Evolutionary conservation across 805 yeast genomes (phyloP), one percentile per base, ranked within the genome.

Genomic region (Wickerhamomyces bisporus): DNA sequence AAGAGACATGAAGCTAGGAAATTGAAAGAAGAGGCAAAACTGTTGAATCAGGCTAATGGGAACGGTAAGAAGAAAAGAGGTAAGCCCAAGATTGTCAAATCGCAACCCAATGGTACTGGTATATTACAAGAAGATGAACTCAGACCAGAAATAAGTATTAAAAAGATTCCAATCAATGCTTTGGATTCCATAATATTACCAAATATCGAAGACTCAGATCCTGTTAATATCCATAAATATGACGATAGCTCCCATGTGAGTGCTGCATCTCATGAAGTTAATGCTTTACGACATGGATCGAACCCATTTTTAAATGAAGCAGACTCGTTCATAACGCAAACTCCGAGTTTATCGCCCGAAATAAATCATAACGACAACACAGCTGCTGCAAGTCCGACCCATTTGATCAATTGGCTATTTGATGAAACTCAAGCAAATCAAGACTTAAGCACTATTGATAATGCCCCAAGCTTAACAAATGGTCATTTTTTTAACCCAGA

Each of bases 1-100:
- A 53, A 62, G 61, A 39, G 79, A 45, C 65, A 75, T 52, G 66
- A 64, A 33, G 48, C 46, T n/a, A 43, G 59, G 23, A 47, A 49
- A 33, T 33, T 51, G 26, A 58, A 53, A 35, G 55, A 49, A 23
- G 54, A 55, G 35, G 53, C 53, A 6, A 55, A 55, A 39, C 41
- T 48, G 3, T 21, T 46, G 12, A 29, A 41, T 8, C 39, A 42
- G 4, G 40, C 48, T 2, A 39, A 40, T 16, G 41, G 32, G 16
- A 47, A 40, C 13, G 33, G 30, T 12, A 48, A 43, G 23, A 42
- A 47, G 23, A 36, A 49, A 32, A 44, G 44, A 33, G 30, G 31
- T 14, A 39, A 40, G 18, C 23, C 33, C 5, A 33, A 34, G 18
- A 12, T 32, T 15, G 30, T 15, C 6, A 12, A 15, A 13, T 12